Conservation (phyloP, 2,329 filamentous ascomycete species). For the Diplodia intermedia region DNA sequence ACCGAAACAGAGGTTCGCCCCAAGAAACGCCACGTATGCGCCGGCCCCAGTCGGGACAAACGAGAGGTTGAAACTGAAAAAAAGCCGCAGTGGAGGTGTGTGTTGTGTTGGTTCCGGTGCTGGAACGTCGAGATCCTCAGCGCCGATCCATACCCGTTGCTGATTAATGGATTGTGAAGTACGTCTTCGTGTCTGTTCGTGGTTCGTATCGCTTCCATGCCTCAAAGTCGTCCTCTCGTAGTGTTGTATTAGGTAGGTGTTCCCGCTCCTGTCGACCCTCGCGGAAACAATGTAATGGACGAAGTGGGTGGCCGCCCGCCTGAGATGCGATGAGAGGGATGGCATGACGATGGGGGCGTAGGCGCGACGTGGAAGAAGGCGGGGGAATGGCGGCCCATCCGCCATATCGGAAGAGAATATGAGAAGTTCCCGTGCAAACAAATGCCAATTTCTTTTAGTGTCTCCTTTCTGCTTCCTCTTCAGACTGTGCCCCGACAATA, state of each 20-base stretch:
- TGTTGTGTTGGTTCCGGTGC: not conserved
- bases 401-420: not conserved
- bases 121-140: conserved; percentile 15
- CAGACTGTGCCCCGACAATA: not conserved
- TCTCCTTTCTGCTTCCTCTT: not conserved
- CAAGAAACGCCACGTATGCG: conserved; percentile 29
- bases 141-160: conserved; percentile 21
- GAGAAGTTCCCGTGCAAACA: not conserved
- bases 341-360: conserved; percentile 4
- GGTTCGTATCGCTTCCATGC: conserved; percentile 23
- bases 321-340: conserved; percentile 15
- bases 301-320: conserved; percentile 19
- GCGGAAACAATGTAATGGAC: conserved; percentile 22
- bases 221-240: conserved; percentile 23
- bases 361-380: conserved; percentile 10
- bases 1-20: conserved; percentile 24
- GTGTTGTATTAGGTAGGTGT: conserved; percentile 21
- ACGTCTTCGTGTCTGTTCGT: conserved; percentile 27
- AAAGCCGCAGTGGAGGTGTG: conserved; percentile 19
- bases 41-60: conserved; percentile 26
- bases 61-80: conserved; percentile 17
- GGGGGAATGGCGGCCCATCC: conserved; percentile 20
- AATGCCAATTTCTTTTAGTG: conserved; percentile 17
- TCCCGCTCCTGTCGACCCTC: conserved; percentile 12
- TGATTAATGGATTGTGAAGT: conserved; percentile 28